A percentile compares a stretch with the other conserved stretches of the same genome.
These are phyloP conservation scores for Aspergillus versicolor DNA, from an alignment of 2,329 filamentous ascomycete genomes.

Conservation along the genomic window DNA sequence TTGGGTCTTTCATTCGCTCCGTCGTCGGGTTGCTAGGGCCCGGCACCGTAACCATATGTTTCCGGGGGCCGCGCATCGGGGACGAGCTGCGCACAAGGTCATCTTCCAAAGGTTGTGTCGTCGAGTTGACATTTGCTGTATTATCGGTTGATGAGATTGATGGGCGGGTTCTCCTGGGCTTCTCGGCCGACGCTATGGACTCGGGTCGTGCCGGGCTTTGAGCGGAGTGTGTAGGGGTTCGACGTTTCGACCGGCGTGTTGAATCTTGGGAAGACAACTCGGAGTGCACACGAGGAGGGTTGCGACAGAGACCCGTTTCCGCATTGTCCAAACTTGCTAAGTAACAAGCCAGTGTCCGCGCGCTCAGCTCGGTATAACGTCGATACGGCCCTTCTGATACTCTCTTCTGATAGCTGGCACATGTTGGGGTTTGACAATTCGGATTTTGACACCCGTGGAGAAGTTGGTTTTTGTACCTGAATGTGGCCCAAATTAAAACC, in stretches of 20 bases:
- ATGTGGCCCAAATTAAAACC: slow-evolving; percentile 8
- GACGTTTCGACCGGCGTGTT: slow-evolving; percentile 29
- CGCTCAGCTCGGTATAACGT: slow-evolving; percentile 77
- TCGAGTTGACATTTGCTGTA: not conserved
- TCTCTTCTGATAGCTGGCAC: slow-evolving; percentile 74
- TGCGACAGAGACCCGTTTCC: slow-evolving; percentile 65
- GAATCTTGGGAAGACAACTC: slow-evolving; percentile 28
- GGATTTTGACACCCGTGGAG: slow-evolving; percentile 72
- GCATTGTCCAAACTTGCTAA: slow-evolving; percentile 79
- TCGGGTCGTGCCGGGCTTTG: slow-evolving; percentile 6
- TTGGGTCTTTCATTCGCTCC: slow-evolving; percentile 52
- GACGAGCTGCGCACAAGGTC: not conserved
- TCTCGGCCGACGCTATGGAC: not conserved
- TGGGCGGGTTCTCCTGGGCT: not conserved
- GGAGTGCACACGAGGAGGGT: slow-evolving; percentile 32
- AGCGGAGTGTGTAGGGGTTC: slow-evolving; percentile 30
- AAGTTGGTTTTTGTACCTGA: slow-evolving; percentile 77
- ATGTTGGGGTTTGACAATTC: slow-evolving; percentile 72
- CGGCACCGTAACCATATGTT: slow-evolving; percentile 13
- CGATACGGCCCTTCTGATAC: slow-evolving; percentile 68
- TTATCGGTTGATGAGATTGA: not conserved
- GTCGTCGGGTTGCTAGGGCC: slow-evolving; percentile 22
- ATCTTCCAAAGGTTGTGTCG: not conserved
- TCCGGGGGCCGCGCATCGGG: slow-evolving; percentile 4
- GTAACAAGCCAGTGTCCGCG: slow-evolving; percentile 75